Conservation (phyloP, 2,329 filamentous ascomycete species). For the Colletotrichum lentis region DNA sequence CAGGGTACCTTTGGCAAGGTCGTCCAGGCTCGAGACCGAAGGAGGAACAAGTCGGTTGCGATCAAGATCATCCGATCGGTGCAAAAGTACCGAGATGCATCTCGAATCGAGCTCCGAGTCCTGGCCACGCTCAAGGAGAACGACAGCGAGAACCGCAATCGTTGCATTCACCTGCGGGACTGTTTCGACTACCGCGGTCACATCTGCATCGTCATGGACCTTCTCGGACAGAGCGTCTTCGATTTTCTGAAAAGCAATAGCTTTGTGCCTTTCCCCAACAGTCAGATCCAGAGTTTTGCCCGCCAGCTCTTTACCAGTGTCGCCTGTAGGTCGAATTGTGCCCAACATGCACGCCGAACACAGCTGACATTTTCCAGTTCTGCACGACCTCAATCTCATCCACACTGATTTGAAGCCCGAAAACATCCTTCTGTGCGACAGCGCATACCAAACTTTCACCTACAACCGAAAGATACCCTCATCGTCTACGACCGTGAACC, state of each 20-base stretch:
- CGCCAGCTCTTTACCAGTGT: constrained; percentile 97
- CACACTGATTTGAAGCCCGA: constrained; percentile 83
- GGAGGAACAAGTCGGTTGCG: constrained; percentile 80
- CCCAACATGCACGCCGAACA: not conserved
- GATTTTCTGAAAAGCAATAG: constrained; percentile 96
- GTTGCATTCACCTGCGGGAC: constrained; percentile 94
- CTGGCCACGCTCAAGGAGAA: constrained; percentile 91
- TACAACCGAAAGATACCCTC: constrained; percentile 76
- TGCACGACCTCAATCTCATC: constrained; percentile 96
- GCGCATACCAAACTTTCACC: constrained; percentile 73
- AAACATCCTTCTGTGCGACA: constrained; percentile 73
- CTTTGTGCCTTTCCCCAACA: constrained; percentile 97
- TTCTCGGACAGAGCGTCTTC: constrained; percentile 94
- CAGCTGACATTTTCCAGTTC: constrained; percentile 62
- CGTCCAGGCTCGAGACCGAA: constrained; percentile 86
- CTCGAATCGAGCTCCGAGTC: constrained; percentile 91
- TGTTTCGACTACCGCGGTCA: constrained; percentile 98
- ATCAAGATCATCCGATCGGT: constrained; percentile 99
- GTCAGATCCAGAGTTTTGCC: constrained; percentile 96
- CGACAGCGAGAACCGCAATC: constrained; percentile 89
- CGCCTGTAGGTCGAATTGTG: constrained; percentile 77
- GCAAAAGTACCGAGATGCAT: constrained; percentile 97
- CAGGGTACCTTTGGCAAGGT: constrained; percentile 99
- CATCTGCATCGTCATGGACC: constrained; percentile 83
- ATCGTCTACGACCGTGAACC: constrained; percentile 66